Evolutionary conservation across 768 basidiomycete species (phyloP).

Genomic region (Rhodosporidiobolus sp.): DNA sequence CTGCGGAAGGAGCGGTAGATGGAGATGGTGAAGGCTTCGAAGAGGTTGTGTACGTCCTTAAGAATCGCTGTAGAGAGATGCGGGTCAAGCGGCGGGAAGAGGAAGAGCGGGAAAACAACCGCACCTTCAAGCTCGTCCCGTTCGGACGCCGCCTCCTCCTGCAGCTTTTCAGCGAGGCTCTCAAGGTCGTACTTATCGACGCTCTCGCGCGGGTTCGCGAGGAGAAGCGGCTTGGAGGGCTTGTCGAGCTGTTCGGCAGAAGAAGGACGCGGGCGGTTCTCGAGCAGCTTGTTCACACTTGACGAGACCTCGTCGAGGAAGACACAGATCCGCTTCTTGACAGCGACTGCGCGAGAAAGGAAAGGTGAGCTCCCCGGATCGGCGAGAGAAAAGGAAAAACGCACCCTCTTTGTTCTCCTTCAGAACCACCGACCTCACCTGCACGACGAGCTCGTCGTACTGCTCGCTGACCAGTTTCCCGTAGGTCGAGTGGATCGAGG

Average conservation of each 20-base stretch:
- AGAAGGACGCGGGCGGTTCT: not conserved
- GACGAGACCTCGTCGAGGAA: conserved; percentile 2
- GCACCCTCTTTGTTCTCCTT: not conserved
- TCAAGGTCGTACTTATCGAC: not conserved
- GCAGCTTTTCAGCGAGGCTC: not conserved
- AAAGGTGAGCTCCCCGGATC: not conserved
- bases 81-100: not conserved
- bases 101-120: not conserved
- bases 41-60: not conserved
- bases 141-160: not conserved
- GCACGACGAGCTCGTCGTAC: not conserved
- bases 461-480: not conserved
- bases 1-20: not conserved
- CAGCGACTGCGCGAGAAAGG: not conserved
- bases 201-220: not conserved
- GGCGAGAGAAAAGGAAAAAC: not conserved
- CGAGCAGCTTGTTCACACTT: not conserved
- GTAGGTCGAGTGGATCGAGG: not conserved
- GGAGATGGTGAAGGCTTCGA: not conserved
- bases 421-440: not conserved
- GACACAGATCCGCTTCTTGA: not conserved
- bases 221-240: not conserved
- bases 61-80: not conserved
- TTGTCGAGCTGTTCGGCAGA: not conserved
- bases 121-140: conserved; percentile 6